Percentiles rank a stretch among this genome's conserved stretches.
Conservation (phyloP, 257 asterid species). For the Forsythia suspensa region DNA sequence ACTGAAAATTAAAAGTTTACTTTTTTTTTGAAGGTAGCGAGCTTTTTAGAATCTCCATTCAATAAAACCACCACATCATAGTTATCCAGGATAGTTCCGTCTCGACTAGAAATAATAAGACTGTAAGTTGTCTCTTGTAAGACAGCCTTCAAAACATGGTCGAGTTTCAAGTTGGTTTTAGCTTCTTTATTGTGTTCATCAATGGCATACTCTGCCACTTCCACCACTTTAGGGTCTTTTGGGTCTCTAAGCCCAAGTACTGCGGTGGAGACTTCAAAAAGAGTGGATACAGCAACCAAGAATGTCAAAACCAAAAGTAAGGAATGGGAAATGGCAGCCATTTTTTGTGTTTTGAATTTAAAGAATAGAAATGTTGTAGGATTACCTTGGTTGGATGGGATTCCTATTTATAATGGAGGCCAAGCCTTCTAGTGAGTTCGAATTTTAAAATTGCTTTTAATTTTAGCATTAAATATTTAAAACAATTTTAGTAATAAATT, state of each 20-base stretch:
- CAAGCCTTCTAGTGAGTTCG: too few relatives aligned
- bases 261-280: constrained; percentile 1
- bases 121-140: too few relatives aligned
- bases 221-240: neutral
- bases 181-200: constrained; percentile 15
- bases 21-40: neutral
- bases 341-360: neutral
- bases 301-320: neutral
- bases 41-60: neutral
- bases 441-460: too few relatives aligned
- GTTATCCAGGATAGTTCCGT: neutral
- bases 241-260: neutral
- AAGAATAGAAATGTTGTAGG: too few relatives aligned
- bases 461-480: too few relatives aligned
- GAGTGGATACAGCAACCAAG: neutral
- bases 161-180: too few relatives aligned
- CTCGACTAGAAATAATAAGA: too few relatives aligned
- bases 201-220: constrained; percentile 7
- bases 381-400: too few relatives aligned
- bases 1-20: too few relatives aligned
- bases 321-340: constrained; percentile 4
- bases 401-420: too few relatives aligned
- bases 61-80: constrained; percentile 8
- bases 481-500: too few relatives aligned
- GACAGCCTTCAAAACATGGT: too few relatives aligned